phyloP scores from a whole-genome alignment of 2,329 filamentous ascomycete species.

The Colletotrichum sp. region DNA sequence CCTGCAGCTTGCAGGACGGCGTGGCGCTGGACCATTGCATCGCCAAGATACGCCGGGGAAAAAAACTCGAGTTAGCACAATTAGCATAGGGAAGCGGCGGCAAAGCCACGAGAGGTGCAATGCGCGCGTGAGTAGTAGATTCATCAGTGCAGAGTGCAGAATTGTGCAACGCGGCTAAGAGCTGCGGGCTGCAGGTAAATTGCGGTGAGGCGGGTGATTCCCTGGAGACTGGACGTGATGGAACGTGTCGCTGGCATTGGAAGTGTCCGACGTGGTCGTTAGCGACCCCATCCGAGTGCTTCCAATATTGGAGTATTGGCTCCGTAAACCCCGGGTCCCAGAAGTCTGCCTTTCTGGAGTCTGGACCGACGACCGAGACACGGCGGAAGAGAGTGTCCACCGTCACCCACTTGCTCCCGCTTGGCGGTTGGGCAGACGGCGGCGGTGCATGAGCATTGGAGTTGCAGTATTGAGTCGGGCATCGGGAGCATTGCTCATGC shows the following conservation, averaged over 20 bases:
- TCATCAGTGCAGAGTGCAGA: background rate
- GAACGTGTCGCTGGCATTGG: background rate
- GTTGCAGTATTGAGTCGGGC: background rate
- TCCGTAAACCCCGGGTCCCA: slow-evolving; percentile 5
- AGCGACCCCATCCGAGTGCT: background rate
- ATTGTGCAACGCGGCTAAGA: background rate
- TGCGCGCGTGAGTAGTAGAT: background rate
- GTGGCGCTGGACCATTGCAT: slow-evolving; percentile 4
- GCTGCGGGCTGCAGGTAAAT: slow-evolving; percentile 2
- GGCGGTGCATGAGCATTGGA: slow-evolving; percentile 13
- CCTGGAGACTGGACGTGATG: background rate
- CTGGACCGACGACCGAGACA: background rate
- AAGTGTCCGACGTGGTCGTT: background rate
- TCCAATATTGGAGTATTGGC: slow-evolving; percentile 12
- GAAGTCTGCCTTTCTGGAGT: background rate
- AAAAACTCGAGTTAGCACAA: background rate
- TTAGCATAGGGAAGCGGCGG: background rate
- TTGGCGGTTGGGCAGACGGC: slow-evolving; percentile 5
- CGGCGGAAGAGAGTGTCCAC: background rate
- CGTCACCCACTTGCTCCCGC: background rate
- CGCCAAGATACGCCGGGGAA: background rate
- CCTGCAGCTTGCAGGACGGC: background rate
- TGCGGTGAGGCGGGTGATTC: slow-evolving; percentile 14
- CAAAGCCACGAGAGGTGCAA: background rate
- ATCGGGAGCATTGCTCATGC: slow-evolving; percentile 11